Conservation (phyloP, 805 yeast species). For the Lachancea sp. region DNA sequence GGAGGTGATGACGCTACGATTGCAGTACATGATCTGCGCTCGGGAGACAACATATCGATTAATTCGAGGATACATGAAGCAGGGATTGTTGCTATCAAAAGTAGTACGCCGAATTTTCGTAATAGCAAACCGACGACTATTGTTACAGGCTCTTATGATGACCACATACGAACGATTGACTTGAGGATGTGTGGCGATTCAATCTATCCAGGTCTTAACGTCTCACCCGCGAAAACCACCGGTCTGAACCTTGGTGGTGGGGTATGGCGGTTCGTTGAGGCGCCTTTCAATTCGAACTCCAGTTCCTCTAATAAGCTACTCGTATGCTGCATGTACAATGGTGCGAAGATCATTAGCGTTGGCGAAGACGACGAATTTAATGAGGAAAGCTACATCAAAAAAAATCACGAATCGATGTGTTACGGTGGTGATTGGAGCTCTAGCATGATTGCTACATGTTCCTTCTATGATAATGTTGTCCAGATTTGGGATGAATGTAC, state of each 20-base stretch:
- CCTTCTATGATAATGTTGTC: constrained; percentile 81
- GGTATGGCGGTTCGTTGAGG: constrained; percentile 85
- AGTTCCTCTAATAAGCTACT: constrained; percentile 44
- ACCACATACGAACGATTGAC: constrained; percentile 62
- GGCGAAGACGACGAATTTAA: constrained; percentile 31
- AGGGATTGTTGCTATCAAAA: constrained; percentile 79
- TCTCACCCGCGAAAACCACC: constrained; percentile 42
- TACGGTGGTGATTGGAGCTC: constrained; percentile 89
- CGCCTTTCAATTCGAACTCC: constrained; percentile 28
- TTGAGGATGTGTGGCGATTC: constrained; percentile 46
- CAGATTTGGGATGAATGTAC: constrained; percentile 54
- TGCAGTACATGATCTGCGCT: constrained; percentile 64
- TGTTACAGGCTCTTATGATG: constrained; percentile 90
- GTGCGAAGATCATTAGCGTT: constrained; percentile 63
- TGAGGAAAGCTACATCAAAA: constrained; percentile 37
- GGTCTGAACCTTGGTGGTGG: constrained; percentile 75
- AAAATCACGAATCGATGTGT: constrained; percentile 85
- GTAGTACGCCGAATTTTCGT: constrained; percentile 29
- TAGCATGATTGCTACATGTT: constrained; percentile 67
- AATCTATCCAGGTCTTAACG: constrained; percentile 41
- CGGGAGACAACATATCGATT: constrained; percentile 29
- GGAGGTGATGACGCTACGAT: constrained; percentile 88
- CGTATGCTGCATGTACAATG: constrained; percentile 93
- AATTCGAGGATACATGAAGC: constrained; percentile 69
- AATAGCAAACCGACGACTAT: constrained; percentile 24